Evolutionary conservation across 352 stramenopile species (phyloP).

Genomic region (Phytophthora kernoviae): DNA sequence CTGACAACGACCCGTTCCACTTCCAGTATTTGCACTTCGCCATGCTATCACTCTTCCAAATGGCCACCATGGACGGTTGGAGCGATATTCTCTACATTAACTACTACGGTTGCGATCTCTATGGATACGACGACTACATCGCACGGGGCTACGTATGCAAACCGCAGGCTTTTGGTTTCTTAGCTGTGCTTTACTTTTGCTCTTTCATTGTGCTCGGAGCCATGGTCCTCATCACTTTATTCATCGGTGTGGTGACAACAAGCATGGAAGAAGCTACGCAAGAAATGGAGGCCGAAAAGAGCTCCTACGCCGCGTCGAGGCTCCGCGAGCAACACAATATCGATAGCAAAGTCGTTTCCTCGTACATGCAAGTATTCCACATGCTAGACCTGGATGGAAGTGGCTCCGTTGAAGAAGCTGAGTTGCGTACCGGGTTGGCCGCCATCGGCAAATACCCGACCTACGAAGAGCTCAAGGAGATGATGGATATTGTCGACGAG

Average conservation of each 20-base stretch:
- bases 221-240: conserved; percentile 91
- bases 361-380: conserved; percentile 86
- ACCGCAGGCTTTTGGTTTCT: conserved; percentile 35
- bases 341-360: conserved; percentile 48
- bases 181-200: conserved; percentile 82
- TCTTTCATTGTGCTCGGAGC: conserved; percentile 83
- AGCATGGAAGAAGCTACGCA: conserved; percentile 91
- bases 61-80: conserved; percentile 90
- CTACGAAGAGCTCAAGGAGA: conserved; percentile 84
- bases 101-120: conserved; percentile 88
- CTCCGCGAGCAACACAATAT: conserved; percentile 62
- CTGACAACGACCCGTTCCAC: conserved; percentile 87
- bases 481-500: conserved; percentile 88
- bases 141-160: conserved; percentile 68
- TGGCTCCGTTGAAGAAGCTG: conserved; percentile 85
- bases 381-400: conserved; percentile 84
- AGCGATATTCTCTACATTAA: conserved; percentile 92
- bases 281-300: conserved; percentile 83
- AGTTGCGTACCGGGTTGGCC: conserved; percentile 78
- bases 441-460: conserved; percentile 81
- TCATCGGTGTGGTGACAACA: conserved; percentile 92
- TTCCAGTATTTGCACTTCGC: conserved; percentile 88
- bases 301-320: conserved; percentile 64
- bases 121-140: conserved; percentile 72
- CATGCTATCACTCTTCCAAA: conserved; percentile 91